Evolutionary conservation across 257 asterid species (phyloP).

Genomic region (Scutellaria minor): DNA sequence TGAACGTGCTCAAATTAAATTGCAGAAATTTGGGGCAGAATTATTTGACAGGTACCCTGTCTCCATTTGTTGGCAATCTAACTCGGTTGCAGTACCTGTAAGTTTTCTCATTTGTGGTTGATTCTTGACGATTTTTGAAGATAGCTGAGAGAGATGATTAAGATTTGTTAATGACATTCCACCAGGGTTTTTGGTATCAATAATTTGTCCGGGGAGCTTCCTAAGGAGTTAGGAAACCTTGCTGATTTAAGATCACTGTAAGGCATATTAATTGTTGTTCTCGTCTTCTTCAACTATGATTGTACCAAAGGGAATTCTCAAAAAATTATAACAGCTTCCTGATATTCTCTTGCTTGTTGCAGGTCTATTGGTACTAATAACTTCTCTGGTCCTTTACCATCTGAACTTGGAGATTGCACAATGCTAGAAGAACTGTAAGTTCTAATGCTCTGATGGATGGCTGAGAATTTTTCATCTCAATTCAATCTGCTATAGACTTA

Average conservation of each 20-base stretch:
- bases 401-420: slow-evolving; percentile 36
- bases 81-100: slow-evolving; percentile 73
- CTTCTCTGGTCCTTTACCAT: slow-evolving; percentile 46
- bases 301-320: neutral
- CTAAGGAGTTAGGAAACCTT: slow-evolving; percentile 69
- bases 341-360: slow-evolving; percentile 13
- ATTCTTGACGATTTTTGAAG: neutral
- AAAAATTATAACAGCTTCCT: neutral
- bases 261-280: neutral
- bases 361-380: slow-evolving; percentile 41
- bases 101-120: slow-evolving; percentile 7
- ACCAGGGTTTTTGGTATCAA: slow-evolving; percentile 58
- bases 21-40: slow-evolving; percentile 65
- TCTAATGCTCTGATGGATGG: neutral
- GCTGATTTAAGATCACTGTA: slow-evolving; percentile 64
- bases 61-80: slow-evolving; percentile 61
- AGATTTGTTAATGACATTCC: slow-evolving; percentile 23
- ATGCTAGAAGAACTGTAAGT: slow-evolving; percentile 42
- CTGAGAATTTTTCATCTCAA: neutral
- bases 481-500: neutral
- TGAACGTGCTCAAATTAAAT: neutral
- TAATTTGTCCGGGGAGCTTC: slow-evolving; percentile 73
- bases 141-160: neutral
- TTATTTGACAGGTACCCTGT: slow-evolving; percentile 63
- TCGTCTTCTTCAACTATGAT: neutral